Conservation (phyloP, 192 early-diverging fungal species). For the Chytriomyces sp. region DNA sequence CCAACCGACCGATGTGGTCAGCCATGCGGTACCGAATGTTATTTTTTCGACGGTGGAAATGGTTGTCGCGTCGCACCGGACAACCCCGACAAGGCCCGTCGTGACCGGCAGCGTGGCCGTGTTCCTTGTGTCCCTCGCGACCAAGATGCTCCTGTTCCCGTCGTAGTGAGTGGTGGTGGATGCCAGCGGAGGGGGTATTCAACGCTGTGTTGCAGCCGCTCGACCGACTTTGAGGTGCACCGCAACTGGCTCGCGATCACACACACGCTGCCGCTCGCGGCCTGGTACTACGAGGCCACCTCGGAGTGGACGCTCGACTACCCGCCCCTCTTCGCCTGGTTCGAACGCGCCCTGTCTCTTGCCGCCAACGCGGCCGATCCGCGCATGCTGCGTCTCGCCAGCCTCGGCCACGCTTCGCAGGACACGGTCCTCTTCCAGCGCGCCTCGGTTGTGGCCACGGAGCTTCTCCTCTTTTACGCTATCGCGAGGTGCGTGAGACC, state of each 20-base stretch:
- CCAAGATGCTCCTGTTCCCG: not conserved
- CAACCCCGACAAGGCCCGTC: too few species aligned
- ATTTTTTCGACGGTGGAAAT: too few species aligned
- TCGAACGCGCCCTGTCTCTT: slow-evolving; percentile 77
- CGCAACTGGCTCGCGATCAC: slow-evolving; percentile 97
- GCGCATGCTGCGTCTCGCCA: slow-evolving; percentile 74
- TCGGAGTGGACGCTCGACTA: slow-evolving; percentile 41
- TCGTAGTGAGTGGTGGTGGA: not conserved
- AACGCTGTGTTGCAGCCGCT: slow-evolving; percentile 46
- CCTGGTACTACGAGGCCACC: slow-evolving; percentile 84
- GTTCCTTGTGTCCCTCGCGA: too few species aligned
- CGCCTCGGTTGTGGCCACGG: slow-evolving; percentile 76
- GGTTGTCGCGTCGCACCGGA: too few species aligned
- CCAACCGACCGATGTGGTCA: too few species aligned
- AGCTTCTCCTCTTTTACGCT: slow-evolving; percentile 76
- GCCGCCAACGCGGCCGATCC: slow-evolving; percentile 66
- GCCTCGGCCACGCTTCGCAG: slow-evolving; percentile 63
- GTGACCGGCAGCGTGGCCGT: too few species aligned
- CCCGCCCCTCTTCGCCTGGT: slow-evolving; percentile 99
- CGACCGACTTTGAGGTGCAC: slow-evolving; percentile 99
- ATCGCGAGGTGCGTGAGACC: slow-evolving; percentile 54
- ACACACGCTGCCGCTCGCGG: slow-evolving; percentile 69
- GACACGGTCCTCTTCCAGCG: slow-evolving; percentile 86
- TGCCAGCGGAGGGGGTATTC: not conserved
- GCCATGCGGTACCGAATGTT: too few species aligned